These are phyloP conservation scores for Micractinium sp. DNA, from an alignment of 139 green algal species.

Conservation along the genomic window DNA sequence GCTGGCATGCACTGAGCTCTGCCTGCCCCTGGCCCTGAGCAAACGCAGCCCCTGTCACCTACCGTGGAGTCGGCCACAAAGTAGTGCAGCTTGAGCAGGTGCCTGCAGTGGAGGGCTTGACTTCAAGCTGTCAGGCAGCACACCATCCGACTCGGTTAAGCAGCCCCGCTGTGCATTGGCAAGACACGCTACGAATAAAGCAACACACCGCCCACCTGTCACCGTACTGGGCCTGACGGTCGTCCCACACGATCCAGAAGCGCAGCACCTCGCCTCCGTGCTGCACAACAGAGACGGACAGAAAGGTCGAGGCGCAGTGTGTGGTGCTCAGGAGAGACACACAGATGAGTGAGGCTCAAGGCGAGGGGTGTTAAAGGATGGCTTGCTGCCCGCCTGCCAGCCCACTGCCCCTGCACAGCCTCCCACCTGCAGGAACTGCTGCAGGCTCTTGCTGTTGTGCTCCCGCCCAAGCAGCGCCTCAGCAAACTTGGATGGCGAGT, in stretches of 20 bases:
- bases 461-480: slow-evolving; percentile 83
- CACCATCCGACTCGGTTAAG: neutral
- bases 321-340: too few species aligned
- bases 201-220: slow-evolving; percentile 52
- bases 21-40: neutral
- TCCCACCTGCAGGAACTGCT: slow-evolving; percentile 70
- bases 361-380: too few species aligned
- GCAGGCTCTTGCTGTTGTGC: slow-evolving; percentile 63
- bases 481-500: slow-evolving; percentile 57
- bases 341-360: too few species aligned
- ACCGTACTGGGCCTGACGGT: slow-evolving; percentile 75
- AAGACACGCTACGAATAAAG: neutral
- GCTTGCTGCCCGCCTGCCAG: too few species aligned
- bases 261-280: slow-evolving; percentile 72
- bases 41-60: neutral
- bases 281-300: neutral
- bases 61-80: slow-evolving; percentile 66
- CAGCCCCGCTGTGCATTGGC: neutral
- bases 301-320: too few species aligned
- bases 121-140: neutral
- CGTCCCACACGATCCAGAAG: slow-evolving; percentile 92
- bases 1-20: neutral
- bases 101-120: slow-evolving; percentile 18
- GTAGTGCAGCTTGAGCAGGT: slow-evolving; percentile 90
- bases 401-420: too few species aligned